Conservation (phyloP, 345 rosid genomes). For the Eucalyptus cloeziana region DNA sequence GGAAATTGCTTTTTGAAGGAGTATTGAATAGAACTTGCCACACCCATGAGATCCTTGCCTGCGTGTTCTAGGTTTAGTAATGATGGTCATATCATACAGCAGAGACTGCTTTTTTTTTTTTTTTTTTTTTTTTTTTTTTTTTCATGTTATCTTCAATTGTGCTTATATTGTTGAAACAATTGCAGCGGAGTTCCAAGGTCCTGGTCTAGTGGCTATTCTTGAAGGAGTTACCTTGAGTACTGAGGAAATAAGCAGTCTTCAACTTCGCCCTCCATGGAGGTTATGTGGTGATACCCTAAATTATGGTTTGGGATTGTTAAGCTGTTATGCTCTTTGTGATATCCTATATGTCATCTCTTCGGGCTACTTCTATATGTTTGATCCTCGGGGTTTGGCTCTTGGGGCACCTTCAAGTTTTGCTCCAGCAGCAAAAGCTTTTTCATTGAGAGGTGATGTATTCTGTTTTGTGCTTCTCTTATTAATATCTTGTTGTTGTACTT, state of each 20-base stretch:
- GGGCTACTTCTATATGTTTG: constrained; percentile 84
- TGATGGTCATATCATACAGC: background rate
- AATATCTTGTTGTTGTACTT: background rate
- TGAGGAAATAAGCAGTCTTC: constrained; percentile 91
- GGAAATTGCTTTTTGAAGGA: background rate
- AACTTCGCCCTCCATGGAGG: constrained; percentile 90
- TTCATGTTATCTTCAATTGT: background rate
- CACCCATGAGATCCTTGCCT: background rate
- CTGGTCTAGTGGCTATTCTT: constrained; percentile 74
- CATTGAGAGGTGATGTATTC: constrained; percentile 53
- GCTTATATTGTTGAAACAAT: background rate
- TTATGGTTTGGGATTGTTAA: constrained; percentile 88
- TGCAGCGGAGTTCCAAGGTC: constrained; percentile 93
- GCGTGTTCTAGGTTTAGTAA: background rate
- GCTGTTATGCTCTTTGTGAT: constrained; percentile 72
- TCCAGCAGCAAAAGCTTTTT: constrained; percentile 79
- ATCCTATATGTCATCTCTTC: constrained; percentile 77
- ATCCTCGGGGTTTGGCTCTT: constrained; percentile 77
- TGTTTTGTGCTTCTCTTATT: background rate
- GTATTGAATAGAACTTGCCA: background rate
- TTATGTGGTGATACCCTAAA: constrained; percentile 70
- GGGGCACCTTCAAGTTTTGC: constrained; percentile 46
- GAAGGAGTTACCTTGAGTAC: constrained; percentile 81
- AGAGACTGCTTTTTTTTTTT: background rate
- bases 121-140: background rate